Percentiles rank a stretch among this genome's conserved stretches.
These are phyloP conservation scores for Globisporangium nagaii DNA, from an alignment of 352 stramenopile genomes.

Conservation along the genomic window DNA sequence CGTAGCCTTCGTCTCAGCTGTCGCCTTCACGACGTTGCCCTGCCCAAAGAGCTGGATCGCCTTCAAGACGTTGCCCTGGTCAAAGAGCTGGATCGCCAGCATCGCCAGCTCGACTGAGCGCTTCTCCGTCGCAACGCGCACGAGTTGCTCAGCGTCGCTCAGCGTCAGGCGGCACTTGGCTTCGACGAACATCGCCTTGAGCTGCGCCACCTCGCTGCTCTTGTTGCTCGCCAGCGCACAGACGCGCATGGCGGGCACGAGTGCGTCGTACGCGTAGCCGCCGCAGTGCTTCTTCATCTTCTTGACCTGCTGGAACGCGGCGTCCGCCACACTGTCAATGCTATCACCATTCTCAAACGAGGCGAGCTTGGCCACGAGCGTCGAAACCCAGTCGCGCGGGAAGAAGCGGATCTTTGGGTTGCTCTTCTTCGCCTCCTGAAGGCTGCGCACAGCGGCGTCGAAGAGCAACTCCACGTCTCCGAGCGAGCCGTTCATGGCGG, in stretches of 20 bases:
- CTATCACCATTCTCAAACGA: not conserved
- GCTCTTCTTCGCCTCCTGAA: not conserved
- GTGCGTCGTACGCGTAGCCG: constrained; percentile 22
- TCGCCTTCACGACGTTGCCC: not conserved
- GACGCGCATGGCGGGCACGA: constrained; percentile 18
- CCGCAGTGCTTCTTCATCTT: constrained; percentile 18
- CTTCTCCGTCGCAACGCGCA: constrained; percentile 16
- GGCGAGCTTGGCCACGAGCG: constrained; percentile 17
- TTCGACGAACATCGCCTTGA: constrained; percentile 12
- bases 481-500: not conserved
- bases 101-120: constrained; percentile 12
- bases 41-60: constrained; percentile 22
- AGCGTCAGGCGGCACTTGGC: constrained; percentile 19
- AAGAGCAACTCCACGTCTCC: constrained; percentile 19
- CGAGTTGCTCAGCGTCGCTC: constrained; percentile 17
- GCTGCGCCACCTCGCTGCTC: constrained; percentile 2
- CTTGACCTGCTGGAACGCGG: constrained; percentile 8
- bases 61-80: constrained; percentile 14
- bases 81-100: constrained; percentile 21
- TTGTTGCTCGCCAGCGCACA: constrained; percentile 3
- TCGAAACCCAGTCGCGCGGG: constrained; percentile 21
- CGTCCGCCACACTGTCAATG: constrained; percentile 8
- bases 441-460: constrained; percentile 15
- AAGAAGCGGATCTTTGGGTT: constrained; percentile 9
- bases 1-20: not conserved